A percentile compares a stretch with the other conserved stretches of the same genome.
These are phyloP conservation scores for Allium cepa DNA, from an alignment of 106 monocot species.

Conservation along the genomic window DNA sequence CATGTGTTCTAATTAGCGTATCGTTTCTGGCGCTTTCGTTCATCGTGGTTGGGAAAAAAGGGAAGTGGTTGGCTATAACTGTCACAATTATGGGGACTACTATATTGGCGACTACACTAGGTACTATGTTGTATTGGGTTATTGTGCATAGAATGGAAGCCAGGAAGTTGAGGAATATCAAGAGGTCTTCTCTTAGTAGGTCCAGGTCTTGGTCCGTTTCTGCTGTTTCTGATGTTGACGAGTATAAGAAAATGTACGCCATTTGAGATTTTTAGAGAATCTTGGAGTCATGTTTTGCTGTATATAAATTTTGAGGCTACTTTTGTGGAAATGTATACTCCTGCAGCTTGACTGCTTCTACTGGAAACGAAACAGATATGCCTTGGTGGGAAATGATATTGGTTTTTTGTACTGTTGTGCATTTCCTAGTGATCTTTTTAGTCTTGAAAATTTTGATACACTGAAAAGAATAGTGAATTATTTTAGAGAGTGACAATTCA, in stretches of 20 bases:
- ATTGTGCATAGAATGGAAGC: constrained; percentile 58
- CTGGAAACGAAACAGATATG: no score
- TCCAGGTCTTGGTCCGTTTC: constrained; percentile 40
- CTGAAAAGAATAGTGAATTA: no score
- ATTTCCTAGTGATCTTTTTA: no score
- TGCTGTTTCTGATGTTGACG: constrained; percentile 30
- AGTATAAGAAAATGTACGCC: constrained; percentile 77
- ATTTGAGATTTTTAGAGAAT: constrained; percentile 29
- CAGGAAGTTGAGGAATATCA: constrained; percentile 50
- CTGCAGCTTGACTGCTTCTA: no score
- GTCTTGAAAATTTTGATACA: no score
- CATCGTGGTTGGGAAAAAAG: constrained; percentile 48
- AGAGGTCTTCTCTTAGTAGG: constrained; percentile 39
- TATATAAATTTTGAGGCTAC: no score
- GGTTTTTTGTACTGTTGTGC: no score
- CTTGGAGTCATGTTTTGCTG: no score
- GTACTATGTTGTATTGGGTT: constrained; percentile 78
- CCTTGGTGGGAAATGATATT: no score
- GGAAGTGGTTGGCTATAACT: constrained; percentile 56
- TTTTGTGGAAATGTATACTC: no score
- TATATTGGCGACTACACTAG: constrained; percentile 61
- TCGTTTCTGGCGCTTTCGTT: constrained; percentile 77
- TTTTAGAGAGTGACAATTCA: no score
- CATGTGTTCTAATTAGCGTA: constrained; percentile 62
- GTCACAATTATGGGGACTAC: constrained; percentile 65